Conservation (phyloP, 495 filamentous ascomycete genomes). For the Podospora appendiculata region DNA sequence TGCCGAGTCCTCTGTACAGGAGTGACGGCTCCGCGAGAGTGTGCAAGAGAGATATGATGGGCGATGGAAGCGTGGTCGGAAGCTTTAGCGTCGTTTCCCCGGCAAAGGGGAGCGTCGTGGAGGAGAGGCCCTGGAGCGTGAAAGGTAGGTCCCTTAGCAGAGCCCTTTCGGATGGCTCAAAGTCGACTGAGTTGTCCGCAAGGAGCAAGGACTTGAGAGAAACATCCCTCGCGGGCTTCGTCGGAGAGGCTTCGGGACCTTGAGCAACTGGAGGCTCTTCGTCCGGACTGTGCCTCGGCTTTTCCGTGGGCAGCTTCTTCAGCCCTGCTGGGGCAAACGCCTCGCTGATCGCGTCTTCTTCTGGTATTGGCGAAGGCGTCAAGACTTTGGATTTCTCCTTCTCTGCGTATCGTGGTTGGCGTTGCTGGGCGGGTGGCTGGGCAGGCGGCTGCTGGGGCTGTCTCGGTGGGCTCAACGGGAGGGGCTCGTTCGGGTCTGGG, state of each 20-base stretch:
- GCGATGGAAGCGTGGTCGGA: slow-evolving; percentile 70
- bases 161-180: slow-evolving; percentile 56
- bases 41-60: slow-evolving; percentile 81
- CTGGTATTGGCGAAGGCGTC: slow-evolving; percentile 14
- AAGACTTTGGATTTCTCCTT: slow-evolving; percentile 17
- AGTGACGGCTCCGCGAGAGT: slow-evolving; percentile 89
- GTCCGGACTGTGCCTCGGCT: slow-evolving; percentile 12
- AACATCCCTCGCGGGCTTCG: slow-evolving; percentile 30
- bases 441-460: slow-evolving; percentile 4
- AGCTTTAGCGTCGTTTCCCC: slow-evolving; percentile 59
- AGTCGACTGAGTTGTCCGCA: slow-evolving; percentile 42
- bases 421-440: slow-evolving; percentile 9
- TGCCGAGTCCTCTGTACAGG: slow-evolving; percentile 69
- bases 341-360: slow-evolving; percentile 40
- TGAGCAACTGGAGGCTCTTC: slow-evolving; percentile 12
- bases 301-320: slow-evolving; percentile 29
- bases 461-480: slow-evolving; percentile 20
- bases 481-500: slow-evolving; percentile 37
- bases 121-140: slow-evolving; percentile 88
- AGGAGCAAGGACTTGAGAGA: slow-evolving; percentile 43
- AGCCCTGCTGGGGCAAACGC: slow-evolving; percentile 50
- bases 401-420: slow-evolving; percentile 8
- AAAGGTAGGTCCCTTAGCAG: slow-evolving; percentile 87
- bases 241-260: slow-evolving; percentile 9
- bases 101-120: slow-evolving; percentile 70